Evolutionary conservation across 129 eudicot genomes (phyloP), one percentile per base, ranked within the genome.

Genomic region (Chrysanthemum seticuspe): DNA sequence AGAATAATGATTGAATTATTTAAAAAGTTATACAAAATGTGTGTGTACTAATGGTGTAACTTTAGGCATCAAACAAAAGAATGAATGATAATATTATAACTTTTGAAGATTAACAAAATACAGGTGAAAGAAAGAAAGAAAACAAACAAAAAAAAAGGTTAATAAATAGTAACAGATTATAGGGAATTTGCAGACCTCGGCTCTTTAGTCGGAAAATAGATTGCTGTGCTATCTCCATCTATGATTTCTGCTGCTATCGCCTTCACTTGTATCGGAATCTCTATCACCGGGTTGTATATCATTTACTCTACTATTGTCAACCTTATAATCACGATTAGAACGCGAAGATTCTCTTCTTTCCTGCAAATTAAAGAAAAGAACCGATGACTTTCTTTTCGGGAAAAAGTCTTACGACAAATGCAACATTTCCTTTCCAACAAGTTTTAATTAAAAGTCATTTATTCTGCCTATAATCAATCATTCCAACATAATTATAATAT

Each of bases 331-430:
- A 10, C 73, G 93, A 71, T 76, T 82, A 1, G 91, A 70, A 15
- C 88, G 79, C 0, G 85, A 77, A 23, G 94, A 71, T 70, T 89
- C 94, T 78, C 89, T 82, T 72, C 83, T 85, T 50, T 92, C 98
- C 98, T 92, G 85, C 73, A 12, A 31, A 65, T 14, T 3, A 36
- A n/a, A 66, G 65, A 23, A 14, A 77, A 51, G 8, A 62, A 45
- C 7, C 53, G n/a, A 58, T 6, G 19, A 2, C 4, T 54, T 70
- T 16, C 29, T 70, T 31, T 70, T 70, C 10, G 6, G 52, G 19
- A 11, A 56, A 19, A 36, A 6, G 44, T n/a, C 8, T 3, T n/a
- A 16, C 52, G 8, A 29, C 11, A 14, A 40, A 40, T 40, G 47
- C 10, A 40, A 8, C 47, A 40, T 40, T 6, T 7, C 47, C 47